Base-by-base conservation (phyloP, 75 land plant species). In the Pinus albicaulis region DNA sequence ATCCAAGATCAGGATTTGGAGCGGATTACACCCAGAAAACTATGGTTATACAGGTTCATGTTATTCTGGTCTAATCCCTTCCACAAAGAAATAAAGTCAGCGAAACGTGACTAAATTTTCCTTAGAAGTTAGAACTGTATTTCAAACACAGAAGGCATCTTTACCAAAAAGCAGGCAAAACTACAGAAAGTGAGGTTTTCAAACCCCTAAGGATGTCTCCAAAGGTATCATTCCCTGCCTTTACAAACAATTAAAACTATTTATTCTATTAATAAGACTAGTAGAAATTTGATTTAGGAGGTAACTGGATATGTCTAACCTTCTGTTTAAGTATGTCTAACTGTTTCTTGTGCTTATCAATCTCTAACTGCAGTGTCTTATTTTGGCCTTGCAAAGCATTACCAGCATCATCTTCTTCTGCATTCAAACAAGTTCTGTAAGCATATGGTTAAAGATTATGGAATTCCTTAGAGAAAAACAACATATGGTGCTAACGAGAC, bases 231-330 rank as follows among this genome's bases (percentile, higher is more conserved):
- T 0, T 61, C 1, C 22, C 20, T 24, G 24, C 63, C 63, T 19
- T n/a, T 10, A n/a, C 4, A 61, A 61, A n/a, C 20, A 61, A 10
- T 1, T 8, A 15, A n/a, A 24, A 24, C 63, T 16, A 24, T 19
- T 7, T 20, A 61, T n/a, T n/a, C 8, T n/a, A 8, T n/a, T 12
- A n/a, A n/a, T 8, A 7, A 61, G 63, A 61, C 16, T 20, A 20
- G 6, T 5, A 22, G 22, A 10, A 31, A 48, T 64, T 24, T 55
- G 55, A 7, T 23, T 53, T 48, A 15, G 19, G 56, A 36, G 48
- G 34, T 55, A 44, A 60, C 60, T 57, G 36, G 31, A 2, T 52
- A 11, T 75, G 68, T 85, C 89, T 89, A 48, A 48, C 98, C 99
- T 87, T 90, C 74, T 80, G 34, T 26, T 74, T 80, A 38, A 85